Conservation (phyloP, 805 yeast species). For the Starmerella davenportii region DNA sequence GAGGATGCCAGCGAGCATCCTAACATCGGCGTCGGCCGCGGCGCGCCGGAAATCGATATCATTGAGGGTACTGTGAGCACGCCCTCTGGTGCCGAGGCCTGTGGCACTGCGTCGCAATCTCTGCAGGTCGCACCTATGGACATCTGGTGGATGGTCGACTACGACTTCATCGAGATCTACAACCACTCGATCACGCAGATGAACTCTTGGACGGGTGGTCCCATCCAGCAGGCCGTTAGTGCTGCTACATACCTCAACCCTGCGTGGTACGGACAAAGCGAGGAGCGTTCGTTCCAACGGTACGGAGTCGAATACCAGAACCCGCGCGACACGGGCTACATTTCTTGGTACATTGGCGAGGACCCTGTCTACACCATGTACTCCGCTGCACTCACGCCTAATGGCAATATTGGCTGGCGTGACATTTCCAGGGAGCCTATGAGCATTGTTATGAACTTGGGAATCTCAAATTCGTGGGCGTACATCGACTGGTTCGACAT, state of each 20-base stretch:
- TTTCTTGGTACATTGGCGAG: constrained; percentile 74
- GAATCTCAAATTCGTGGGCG: constrained; percentile 83
- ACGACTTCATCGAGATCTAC: constrained; percentile 55
- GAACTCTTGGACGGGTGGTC: constrained; percentile 86
- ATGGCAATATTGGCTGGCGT: constrained; percentile 80
- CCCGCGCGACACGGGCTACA: constrained; percentile 39
- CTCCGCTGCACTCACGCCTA: constrained; percentile 64
- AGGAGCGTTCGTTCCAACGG: constrained; percentile 37
- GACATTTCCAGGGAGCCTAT: constrained; percentile 76
- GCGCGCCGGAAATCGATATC: constrained; percentile 90
- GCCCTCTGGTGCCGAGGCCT: constrained; percentile 20
- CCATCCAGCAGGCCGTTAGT: constrained; percentile 82
- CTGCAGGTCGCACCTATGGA: constrained; percentile 86
- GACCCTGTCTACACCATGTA: constrained; percentile 57
- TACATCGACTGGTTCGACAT: constrained; percentile 74
- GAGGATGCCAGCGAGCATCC: constrained; percentile 64
- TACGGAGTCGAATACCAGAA: constrained; percentile 65
- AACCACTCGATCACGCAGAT: constrained; percentile 53
- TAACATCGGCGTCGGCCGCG: constrained; percentile 71
- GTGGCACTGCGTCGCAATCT: constrained; percentile 61
- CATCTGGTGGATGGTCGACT: constrained; percentile 86
- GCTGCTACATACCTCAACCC: constrained; percentile 62
- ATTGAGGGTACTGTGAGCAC: constrained; percentile 55
- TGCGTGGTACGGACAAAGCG: constrained; percentile 61
- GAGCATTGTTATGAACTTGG: constrained; percentile 74